Conservation (phyloP, 345 rosid species). For the Salix purpurea region DNA sequence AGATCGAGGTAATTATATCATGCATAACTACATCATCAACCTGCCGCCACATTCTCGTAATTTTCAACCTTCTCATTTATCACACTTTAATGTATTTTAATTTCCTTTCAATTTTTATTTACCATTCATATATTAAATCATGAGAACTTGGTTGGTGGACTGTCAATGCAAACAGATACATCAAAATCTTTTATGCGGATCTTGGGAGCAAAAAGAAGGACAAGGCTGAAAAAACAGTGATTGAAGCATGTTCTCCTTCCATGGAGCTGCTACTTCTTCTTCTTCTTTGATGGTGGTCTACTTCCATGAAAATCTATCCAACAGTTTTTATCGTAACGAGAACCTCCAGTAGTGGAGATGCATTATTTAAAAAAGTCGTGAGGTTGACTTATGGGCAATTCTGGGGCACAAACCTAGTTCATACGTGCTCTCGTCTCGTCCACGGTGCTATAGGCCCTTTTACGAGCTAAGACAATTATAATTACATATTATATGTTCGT, state of each 20-base stretch:
- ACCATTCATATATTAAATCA: background rate
- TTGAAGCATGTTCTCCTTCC: background rate
- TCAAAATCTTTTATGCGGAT: background rate
- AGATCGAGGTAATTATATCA: no score
- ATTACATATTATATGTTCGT: no score
- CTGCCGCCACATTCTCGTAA: background rate
- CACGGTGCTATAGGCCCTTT: no score
- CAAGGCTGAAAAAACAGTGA: background rate
- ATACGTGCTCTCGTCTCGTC: no score
- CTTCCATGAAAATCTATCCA: background rate
- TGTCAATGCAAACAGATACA: background rate
- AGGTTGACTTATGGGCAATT: background rate
- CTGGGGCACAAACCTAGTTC: background rate
- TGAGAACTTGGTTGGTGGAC: background rate
- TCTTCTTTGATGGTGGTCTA: background rate
- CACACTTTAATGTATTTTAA: background rate
- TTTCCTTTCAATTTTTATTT: background rate
- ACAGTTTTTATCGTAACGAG: background rate
- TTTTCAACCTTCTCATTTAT: conserved; percentile 15
- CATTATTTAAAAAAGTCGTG: background rate
- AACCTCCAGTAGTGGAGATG: background rate
- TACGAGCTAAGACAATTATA: no score
- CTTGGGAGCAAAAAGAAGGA: background rate
- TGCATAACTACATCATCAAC: no score
- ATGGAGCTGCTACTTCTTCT: background rate